Evolutionary conservation across 345 rosid genomes (phyloP).

Genomic region (Geranium rotundifolium): DNA sequence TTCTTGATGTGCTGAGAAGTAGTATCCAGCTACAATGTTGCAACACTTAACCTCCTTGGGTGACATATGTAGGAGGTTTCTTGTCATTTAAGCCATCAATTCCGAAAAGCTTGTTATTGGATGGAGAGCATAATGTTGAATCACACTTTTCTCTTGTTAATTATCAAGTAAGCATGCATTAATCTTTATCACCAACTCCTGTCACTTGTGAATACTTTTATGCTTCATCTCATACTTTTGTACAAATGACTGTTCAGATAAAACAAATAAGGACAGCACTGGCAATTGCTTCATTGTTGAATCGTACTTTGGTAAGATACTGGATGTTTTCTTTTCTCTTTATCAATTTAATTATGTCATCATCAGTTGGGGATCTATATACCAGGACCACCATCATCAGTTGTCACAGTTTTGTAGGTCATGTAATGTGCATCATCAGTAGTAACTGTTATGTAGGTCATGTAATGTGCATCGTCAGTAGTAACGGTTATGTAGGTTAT

Average conservation of each 20-base stretch:
- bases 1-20: background rate
- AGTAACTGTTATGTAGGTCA: no score
- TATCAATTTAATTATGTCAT: no score
- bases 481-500: no score
- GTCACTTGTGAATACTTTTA: constrained; percentile 2
- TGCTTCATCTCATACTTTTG: constrained; percentile 13
- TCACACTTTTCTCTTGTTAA: constrained; percentile 74
- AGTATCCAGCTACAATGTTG: background rate
- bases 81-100: constrained; percentile 79
- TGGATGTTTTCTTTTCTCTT: no score
- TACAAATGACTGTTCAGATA: constrained; percentile 37
- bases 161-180: constrained; percentile 56
- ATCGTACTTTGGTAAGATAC: constrained; percentile 80
- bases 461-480: no score
- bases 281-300: constrained; percentile 69
- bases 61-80: constrained; percentile 63
- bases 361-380: no score
- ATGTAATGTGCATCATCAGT: no score
- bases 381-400: no score
- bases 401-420: no score
- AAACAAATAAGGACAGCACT: constrained; percentile 90
- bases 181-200: constrained; percentile 11
- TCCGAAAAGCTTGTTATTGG: constrained; percentile 69
- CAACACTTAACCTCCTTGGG: constrained; percentile 11
- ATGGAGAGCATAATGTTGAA: constrained; percentile 69